Conservation (phyloP, 108 stramenopile species). For the Nitzschia palea region DNA sequence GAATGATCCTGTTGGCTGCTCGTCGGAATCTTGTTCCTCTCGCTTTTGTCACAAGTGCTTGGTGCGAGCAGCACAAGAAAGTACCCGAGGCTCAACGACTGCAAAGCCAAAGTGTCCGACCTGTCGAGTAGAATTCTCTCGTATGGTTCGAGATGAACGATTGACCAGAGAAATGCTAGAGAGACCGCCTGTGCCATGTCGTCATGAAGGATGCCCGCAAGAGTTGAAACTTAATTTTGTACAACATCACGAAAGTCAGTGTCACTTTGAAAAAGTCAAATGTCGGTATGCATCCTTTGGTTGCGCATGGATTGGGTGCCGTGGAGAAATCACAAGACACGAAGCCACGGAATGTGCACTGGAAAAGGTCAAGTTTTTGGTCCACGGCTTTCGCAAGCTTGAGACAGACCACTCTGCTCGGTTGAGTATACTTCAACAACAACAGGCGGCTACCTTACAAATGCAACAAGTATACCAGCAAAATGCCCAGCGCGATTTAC, state of each 20-base stretch:
- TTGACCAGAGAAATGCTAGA: conserved; percentile 8
- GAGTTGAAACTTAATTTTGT: conserved; percentile 9
- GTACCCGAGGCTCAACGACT: neutral
- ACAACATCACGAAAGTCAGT: conserved; percentile 26
- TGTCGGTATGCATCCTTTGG: conserved; percentile 34
- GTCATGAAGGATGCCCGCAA: conserved; percentile 22
- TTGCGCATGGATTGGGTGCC: conserved; percentile 33
- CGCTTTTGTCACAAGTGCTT: conserved; percentile 37
- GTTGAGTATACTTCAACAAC: conserved; percentile 24
- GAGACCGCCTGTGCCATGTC: conserved; percentile 19
- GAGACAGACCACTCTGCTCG: conserved; percentile 13
- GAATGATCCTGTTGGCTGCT: conserved; percentile 33
- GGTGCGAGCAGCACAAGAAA: neutral
- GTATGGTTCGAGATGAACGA: conserved; percentile 11
- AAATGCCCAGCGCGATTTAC: conserved; percentile 14
- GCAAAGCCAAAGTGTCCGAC: conserved; percentile 23
- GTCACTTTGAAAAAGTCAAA: conserved; percentile 12
- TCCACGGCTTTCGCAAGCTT: conserved; percentile 18
- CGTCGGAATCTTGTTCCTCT: conserved; percentile 24
- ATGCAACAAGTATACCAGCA: conserved; percentile 16
- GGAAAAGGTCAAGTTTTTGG: conserved; percentile 10
- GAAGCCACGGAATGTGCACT: conserved; percentile 20
- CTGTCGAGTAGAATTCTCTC: conserved; percentile 25
- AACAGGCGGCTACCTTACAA: conserved; percentile 6
- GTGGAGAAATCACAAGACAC: conserved; percentile 9